Conservation (phyloP, 805 yeast species). For the Ogataea trehaloabstinens region DNA sequence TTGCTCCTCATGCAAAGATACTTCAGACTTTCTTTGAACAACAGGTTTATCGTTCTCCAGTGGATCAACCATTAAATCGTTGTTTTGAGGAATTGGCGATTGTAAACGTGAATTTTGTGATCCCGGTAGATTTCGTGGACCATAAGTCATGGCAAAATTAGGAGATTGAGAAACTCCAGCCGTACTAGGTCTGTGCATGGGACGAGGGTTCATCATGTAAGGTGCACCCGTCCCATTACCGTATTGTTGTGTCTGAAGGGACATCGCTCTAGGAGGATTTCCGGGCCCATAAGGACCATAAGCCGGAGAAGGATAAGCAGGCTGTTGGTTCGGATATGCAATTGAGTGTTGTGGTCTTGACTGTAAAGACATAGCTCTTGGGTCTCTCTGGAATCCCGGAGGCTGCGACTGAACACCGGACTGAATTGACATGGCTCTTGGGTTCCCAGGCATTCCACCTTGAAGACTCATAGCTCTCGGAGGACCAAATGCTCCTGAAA, state of each 20-base stretch:
- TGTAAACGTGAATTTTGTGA: not conserved
- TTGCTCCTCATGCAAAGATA: not conserved
- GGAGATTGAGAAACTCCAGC: too few relatives aligned
- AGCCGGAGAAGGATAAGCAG: not conserved
- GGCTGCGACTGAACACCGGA: conserved; percentile 12
- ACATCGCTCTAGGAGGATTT: conserved; percentile 18
- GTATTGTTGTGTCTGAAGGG: conserved; percentile 14
- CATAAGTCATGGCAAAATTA: not conserved
- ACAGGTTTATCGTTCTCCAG: too few relatives aligned
- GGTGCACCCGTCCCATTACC: conserved; percentile 7
- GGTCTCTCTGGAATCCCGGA: conserved; percentile 25
- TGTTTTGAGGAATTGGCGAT: not conserved
- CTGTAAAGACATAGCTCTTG: conserved; percentile 47
- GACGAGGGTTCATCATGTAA: conserved; percentile 1
- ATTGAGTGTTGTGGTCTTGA: conserved; percentile 25
- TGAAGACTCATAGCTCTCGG: conserved; percentile 38
- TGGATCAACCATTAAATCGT: not conserved
- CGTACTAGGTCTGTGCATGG: conserved; percentile 1
- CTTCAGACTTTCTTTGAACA: not conserved
- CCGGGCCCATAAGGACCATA: not conserved
- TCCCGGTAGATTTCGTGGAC: not conserved
- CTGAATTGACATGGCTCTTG: conserved; percentile 30
- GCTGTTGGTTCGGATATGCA: conserved; percentile 12
- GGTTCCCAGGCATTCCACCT: conserved; percentile 16
- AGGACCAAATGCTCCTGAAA: conserved; percentile 26